Base-by-base conservation (phyloP, 2,329 filamentous ascomycete genomes). In the Tolypocladium pustulatum region DNA sequence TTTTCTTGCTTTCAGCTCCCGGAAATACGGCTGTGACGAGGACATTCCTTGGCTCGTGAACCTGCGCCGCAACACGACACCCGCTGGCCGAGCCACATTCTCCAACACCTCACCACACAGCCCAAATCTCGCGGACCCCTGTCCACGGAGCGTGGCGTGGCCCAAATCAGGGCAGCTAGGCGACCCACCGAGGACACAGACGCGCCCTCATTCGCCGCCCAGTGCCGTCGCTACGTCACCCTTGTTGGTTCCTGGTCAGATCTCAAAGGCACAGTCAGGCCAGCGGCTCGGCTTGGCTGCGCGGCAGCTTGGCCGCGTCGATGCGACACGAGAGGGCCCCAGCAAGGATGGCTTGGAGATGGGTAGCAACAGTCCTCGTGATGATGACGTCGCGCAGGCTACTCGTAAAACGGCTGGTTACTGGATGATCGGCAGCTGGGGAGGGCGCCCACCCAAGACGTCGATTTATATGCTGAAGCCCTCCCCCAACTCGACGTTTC, bases 391-490 rank as follows among this genome's bases (percentile, higher is more conserved):
- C 49, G 49, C 27, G 8, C 46, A 32, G 13, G 15, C 53, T 40
- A 27, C 22, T n/a, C n/a, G n/a, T n/a, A n/a, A n/a, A 17, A 40
- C 10, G 22, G 38, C 25, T 30, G 22, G 36, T 30, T 20, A 3
- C n/a, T 56, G 15, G n/a, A 49, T 6, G 43, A 30, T 49, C 43
- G 25, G 27, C 46, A n/a, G 10, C 27, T 25, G 40, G 55, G n/a
- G 55, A 43, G 40, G 55, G 27, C 17, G 25, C 55, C 55, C 40
- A 22, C 27, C 10, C 30, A 22, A 36, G 32, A 17, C 27, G 30
- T 54, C 37, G 55, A 38, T 51, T 61, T 61, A 61, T 61, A 61
- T 61, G 58, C 60, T 51, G 55, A 56, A 41, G 15, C 53, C 46
- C 43, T 59, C 51, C 59, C 49, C 49, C 49, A 10, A 32, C 17